These are phyloP conservation scores for Selaginella moellendorffii DNA, from an alignment of 75 land plant genomes.

Conservation along the genomic window DNA sequence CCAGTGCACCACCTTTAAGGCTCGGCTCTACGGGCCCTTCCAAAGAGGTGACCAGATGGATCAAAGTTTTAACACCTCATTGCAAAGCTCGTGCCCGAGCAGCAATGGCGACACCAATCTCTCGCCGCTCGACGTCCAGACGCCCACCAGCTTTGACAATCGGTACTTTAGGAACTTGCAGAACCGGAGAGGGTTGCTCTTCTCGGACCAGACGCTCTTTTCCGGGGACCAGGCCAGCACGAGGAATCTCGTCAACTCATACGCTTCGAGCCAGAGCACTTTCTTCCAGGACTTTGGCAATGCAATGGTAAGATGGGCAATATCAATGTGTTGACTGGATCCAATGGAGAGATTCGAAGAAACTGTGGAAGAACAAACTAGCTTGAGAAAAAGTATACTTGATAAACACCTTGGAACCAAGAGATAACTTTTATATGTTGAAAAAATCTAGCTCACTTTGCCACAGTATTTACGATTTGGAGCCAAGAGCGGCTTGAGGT, in stretches of 20 bases:
- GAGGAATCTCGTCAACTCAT: constrained; percentile 15
- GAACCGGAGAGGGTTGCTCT: constrained; percentile 26
- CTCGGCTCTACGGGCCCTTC: constrained; percentile 26
- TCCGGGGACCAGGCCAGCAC: constrained; percentile 8
- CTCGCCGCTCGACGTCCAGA: constrained; percentile 16
- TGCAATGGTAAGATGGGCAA: constrained; percentile 42
- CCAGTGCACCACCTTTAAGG: constrained; percentile 42
- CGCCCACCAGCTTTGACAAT: constrained; percentile 23
- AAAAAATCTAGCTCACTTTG: not conserved
- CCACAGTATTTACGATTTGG: not conserved
- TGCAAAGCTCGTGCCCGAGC: constrained; percentile 5
- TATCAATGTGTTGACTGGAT: constrained; percentile 26
- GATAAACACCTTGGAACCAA: too few relatives aligned
- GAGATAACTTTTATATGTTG: too few relatives aligned
- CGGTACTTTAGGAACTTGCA: constrained; percentile 23
- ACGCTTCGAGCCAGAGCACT: constrained; percentile 7
- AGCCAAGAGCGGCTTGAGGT: constrained; percentile 3
- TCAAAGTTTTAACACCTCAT: not conserved
- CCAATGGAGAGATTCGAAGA: constrained; percentile 29
- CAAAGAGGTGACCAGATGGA: constrained; percentile 16
- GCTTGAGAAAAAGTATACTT: not conserved
- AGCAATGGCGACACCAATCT: constrained; percentile 4
- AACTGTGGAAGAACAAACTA: constrained; percentile 33
- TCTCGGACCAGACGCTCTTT: constrained; percentile 33
- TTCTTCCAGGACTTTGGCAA: constrained; percentile 29